phyloP scores from a whole-genome alignment of 805 yeast genomes.

The Saccharomyces mikatae region DNA sequence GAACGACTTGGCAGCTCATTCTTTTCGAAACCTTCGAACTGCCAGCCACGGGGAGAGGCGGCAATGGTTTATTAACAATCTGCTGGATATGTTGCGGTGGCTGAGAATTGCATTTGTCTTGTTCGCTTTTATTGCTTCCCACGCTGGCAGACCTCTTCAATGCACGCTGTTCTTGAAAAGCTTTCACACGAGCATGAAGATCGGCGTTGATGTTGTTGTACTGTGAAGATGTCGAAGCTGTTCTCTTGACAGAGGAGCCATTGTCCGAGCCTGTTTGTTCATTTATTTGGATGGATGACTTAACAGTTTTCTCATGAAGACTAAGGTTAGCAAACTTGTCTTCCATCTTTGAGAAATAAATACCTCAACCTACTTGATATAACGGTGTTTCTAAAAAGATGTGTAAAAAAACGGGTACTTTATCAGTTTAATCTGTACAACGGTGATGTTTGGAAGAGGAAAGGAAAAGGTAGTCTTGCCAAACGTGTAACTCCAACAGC shows the following conservation, averaged over 20 bases:
- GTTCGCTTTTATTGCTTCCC: conserved; percentile 15
- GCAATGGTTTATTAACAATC: conserved; percentile 34
- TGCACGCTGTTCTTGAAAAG: conserved; percentile 78
- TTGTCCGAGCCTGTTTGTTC: not conserved
- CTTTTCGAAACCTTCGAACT: not conserved
- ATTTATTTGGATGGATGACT: not conserved
- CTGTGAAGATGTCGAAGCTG: conserved; percentile 24
- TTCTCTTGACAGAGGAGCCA: conserved; percentile 6
- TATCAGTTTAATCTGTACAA: not conserved
- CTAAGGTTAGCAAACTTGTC: not conserved
- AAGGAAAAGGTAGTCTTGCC: not conserved
- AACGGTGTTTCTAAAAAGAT: not conserved
- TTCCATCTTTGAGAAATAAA: not conserved
- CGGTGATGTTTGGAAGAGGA: not conserved
- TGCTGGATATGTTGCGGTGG: conserved; percentile 20
- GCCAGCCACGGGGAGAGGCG: conserved; percentile 33
- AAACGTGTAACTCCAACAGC: not conserved
- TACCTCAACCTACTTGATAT: not conserved
- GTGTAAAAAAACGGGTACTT: not conserved
- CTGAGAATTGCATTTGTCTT: conserved; percentile 8
- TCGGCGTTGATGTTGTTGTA: conserved; percentile 51
- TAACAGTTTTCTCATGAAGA: not conserved
- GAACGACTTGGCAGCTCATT: not conserved
- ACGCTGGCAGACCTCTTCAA: conserved; percentile 33
- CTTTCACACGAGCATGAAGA: conserved; percentile 77